Conservation (phyloP, 2,329 filamentous ascomycete genomes). For the Arthrobotrys pseudoclavata region DNA sequence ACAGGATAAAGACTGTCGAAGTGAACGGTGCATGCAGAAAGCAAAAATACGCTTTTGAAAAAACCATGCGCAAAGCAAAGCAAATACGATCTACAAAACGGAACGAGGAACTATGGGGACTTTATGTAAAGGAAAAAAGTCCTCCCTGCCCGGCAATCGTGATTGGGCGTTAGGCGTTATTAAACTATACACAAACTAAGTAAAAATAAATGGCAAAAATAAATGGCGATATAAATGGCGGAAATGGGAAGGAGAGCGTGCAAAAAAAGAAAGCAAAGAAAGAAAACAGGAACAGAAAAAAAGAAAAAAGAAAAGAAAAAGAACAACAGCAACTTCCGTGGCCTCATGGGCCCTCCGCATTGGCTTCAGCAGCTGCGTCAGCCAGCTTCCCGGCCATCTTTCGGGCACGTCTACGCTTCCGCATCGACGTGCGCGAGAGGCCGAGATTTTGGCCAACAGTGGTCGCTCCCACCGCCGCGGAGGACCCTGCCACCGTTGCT, state of each 20-base stretch:
- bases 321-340: background rate
- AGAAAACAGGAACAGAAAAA: background rate
- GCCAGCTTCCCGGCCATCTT: background rate
- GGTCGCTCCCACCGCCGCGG: background rate
- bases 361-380: background rate
- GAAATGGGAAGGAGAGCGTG: background rate
- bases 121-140: slow-evolving; percentile 25
- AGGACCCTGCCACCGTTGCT: slow-evolving; percentile 6
- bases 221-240: background rate
- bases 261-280: slow-evolving; percentile 5
- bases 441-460: background rate
- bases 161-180: background rate
- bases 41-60: background rate
- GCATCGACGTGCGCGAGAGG: slow-evolving; percentile 16
- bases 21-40: background rate
- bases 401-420: slow-evolving; percentile 20
- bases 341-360: slow-evolving; percentile 7
- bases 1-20: background rate
- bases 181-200: background rate
- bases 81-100: background rate
- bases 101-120: slow-evolving; percentile 7
- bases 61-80: background rate
- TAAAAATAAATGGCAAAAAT: slow-evolving; percentile 8
- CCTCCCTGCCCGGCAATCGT: background rate
- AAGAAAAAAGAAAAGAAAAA: slow-evolving; percentile 5